Evolutionary conservation across 805 yeast genomes (phyloP).

Genomic region (Saccharomycopsis sp.): DNA sequence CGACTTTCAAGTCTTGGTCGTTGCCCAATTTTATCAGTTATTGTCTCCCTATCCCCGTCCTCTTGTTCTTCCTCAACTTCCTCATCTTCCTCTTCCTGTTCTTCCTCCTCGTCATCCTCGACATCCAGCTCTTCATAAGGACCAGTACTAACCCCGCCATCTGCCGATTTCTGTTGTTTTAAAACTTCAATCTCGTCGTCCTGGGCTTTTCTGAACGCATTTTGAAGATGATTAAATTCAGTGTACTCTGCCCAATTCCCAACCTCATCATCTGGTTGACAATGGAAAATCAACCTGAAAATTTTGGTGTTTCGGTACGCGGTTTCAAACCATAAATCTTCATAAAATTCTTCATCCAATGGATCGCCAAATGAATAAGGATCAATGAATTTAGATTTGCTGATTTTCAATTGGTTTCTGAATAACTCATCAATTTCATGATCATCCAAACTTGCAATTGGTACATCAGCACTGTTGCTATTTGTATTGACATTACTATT

Average conservation of each 20-base stretch:
- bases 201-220: constrained; percentile 43
- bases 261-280: constrained; percentile 94
- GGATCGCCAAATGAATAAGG: constrained; percentile 92
- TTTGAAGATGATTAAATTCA: constrained; percentile 49
- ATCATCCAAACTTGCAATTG: constrained; percentile 31
- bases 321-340: constrained; percentile 75
- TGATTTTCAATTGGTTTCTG: constrained; percentile 9
- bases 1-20: constrained; percentile 18
- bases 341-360: constrained; percentile 68
- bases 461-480: constrained; percentile 18
- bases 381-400: constrained; percentile 51
- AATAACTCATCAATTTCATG: constrained; percentile 20
- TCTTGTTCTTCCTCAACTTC: constrained; percentile 7
- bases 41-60: no score
- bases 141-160: background rate
- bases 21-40: constrained; percentile 15
- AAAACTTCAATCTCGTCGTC: constrained; percentile 25
- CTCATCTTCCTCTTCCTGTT: constrained; percentile 7
- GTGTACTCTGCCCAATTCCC: constrained; percentile 86
- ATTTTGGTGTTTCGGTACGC: constrained; percentile 80
- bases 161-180: constrained; percentile 2
- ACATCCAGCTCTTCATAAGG: no score
- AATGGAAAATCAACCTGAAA: constrained; percentile 79
- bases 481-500: background rate
- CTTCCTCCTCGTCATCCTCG: constrained; percentile 1